Base-by-base conservation (phyloP, 345 rosid genomes). In the Aquilaria yunnanensis region DNA sequence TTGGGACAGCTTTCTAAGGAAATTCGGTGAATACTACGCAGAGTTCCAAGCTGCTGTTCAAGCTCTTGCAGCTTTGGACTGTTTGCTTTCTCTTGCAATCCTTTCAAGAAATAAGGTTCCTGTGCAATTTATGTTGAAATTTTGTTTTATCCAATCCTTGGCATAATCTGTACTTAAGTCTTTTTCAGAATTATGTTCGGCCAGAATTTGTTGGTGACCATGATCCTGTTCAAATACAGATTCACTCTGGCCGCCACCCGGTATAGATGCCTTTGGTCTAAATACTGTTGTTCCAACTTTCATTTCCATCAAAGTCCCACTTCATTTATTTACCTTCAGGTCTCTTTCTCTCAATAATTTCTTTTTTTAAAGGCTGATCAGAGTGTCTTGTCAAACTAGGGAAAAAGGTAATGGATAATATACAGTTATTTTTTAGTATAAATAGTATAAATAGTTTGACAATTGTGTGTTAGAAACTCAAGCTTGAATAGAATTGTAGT, bases 11-110 rank as follows among this genome's bases (percentile, higher is more conserved):
- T 88, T 88, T 70, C 83, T 93, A 45, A 74, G 63, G 75, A 90
- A 69, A 55, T 88, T 90, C 75, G 65, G 73, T 43, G 80, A 76
- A 70, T 76, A 81, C 71, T 90, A 88, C 73, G 64, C 77, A 29
- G 97, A 90, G 59, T 86, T 90, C 67, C 86, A 72, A 65, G 96
- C 84, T 74, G 85, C 87, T 49, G 83, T 88, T 65, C 87, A 84
- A 70, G 86, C 98, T 49, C 89, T 93, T 59, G 86, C 98, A 65
- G 70, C 92, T 55, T 82, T 93, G 85, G 98, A 93, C 72, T 93
- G 97, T 71, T 81, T 93, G 77, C 76, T 85, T 66, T 81, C 97
- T 37, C 90, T 90, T 48, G 94, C 98, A 64, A 77, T 78, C 69
- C 94, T 93, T 57, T 84, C 95, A 16, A 85, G 77, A 77, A 84